A percentile compares a stretch with the other conserved stretches of the same genome.
These are phyloP conservation scores for Cercospora canescens DNA, from an alignment of 2,329 filamentous ascomycete species.

Conservation along the genomic window DNA sequence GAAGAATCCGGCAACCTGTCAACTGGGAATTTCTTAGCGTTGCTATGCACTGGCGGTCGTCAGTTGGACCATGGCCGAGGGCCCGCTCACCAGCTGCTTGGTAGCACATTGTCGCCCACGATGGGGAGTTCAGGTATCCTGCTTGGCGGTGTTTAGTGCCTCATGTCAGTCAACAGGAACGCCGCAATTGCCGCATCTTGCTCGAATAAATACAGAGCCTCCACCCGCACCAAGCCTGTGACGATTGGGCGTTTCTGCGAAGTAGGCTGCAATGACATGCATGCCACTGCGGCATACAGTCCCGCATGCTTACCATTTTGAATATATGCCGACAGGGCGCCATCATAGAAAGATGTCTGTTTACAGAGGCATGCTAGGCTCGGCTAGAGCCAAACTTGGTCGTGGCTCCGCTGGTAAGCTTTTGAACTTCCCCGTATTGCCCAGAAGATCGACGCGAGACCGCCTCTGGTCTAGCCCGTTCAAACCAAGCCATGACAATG, in stretches of 20 bases:
- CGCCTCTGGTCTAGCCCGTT: background rate
- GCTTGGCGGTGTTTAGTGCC: background rate
- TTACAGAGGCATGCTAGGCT: background rate
- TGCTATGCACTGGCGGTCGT: background rate
- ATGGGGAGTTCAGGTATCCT: background rate
- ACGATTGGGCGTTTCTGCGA: background rate
- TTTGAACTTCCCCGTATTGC: background rate
- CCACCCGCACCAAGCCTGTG: background rate
- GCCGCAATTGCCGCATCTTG: background rate
- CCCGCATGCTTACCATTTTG: background rate
- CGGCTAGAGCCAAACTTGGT: background rate
- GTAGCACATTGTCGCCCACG: background rate
- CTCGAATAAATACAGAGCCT: background rate
- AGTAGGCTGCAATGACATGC: background rate
- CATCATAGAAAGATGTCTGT: background rate
- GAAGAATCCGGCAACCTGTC: background rate
- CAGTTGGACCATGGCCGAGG: background rate
- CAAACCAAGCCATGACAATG: background rate
- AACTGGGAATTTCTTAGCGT: background rate
- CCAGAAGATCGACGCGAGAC: constrained; percentile 8
- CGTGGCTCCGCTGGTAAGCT: background rate
- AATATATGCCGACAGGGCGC: background rate
- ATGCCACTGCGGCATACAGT: background rate
- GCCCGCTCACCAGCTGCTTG: background rate
- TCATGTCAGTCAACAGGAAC: background rate